These are phyloP conservation scores for Pythium brassicae DNA, from an alignment of 352 stramenopile genomes.

Conservation along the genomic window DNA sequence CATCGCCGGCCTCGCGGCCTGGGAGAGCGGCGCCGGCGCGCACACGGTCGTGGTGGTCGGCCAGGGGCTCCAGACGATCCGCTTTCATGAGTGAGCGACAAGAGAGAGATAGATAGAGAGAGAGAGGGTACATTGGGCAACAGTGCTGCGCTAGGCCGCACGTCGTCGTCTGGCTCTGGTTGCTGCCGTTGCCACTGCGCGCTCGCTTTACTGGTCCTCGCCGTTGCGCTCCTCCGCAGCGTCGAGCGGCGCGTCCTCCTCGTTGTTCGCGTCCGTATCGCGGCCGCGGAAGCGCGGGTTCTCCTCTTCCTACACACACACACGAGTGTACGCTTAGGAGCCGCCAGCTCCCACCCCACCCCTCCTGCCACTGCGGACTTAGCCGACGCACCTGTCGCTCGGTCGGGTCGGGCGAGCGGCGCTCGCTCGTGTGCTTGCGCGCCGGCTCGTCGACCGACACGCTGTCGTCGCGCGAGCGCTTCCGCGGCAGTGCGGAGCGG, in stretches of 20 bases:
- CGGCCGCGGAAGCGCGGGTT: slow-evolving; percentile 64
- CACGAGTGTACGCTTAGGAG: neutral
- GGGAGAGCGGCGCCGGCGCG: slow-evolving; percentile 10
- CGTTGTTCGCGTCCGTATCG: slow-evolving; percentile 28
- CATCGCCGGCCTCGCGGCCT: slow-evolving; percentile 61
- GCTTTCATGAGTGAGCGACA: slow-evolving; percentile 23
- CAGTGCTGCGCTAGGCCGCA: too few species aligned
- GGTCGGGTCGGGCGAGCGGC: slow-evolving; percentile 14
- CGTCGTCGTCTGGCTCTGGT: neutral
- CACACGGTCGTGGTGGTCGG: slow-evolving; percentile 59
- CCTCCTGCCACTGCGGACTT: neutral
- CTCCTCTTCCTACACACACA: slow-evolving; percentile 29
- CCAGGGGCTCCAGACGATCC: slow-evolving; percentile 68
- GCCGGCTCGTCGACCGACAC: slow-evolving; percentile 34
- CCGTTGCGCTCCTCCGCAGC: slow-evolving; percentile 5
- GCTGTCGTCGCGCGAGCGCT: slow-evolving; percentile 59
- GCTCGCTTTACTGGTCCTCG: neutral
- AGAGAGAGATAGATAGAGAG: neutral
- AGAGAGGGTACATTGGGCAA: too few species aligned
- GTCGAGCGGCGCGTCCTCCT: slow-evolving; percentile 9
- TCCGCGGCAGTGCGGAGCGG: slow-evolving; percentile 37
- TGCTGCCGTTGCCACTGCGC: too few species aligned
- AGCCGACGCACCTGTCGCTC: slow-evolving; percentile 13
- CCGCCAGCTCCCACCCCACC: neutral
- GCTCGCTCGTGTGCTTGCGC: slow-evolving; percentile 27